Evolutionary conservation across 495 filamentous ascomycete species (phyloP), one percentile per base, ranked within the genome.

Genomic region (Aeminium ludgeri): DNA sequence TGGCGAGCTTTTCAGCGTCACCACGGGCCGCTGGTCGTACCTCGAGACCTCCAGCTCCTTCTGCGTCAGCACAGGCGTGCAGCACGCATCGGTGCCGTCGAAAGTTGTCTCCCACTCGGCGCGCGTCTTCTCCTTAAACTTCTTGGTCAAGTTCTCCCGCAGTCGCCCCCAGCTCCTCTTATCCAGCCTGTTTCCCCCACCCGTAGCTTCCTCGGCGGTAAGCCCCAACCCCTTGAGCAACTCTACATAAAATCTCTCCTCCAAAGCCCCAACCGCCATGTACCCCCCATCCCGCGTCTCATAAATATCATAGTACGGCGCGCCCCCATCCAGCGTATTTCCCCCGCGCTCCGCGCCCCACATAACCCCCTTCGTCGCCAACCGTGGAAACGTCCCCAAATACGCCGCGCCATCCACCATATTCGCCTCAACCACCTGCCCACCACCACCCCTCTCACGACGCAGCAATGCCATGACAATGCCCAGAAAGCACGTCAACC

Each of bases 321-420:
- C 77, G 0, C 86, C 87, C 6, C 79, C 72, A 58, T 96, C 87
- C 18, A 96, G 57, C 49, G 79, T 20, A 56, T 94, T 94, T 50
- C 70, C 60, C 0, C 87, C 87, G 29, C 87, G 66, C 19, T 68
- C 65, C 8, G 52, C 55, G 48, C 64, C 50, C 64, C 85, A 86
- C 5, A 70, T 43, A 1, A 69, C 63, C 0, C 49, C 74, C 41
- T 78, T 72, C 20, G 62, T 59, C 32, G 59, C 59, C 20, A 89
- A 66, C 39, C 87, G 62, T 27, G 78, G 73, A 58, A 86, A 86
- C 0, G 74, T 77, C 1, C 77, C 77, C 10, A 96, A 57, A 53
- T 84, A 86, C 7, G 73, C 71, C 16, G 70, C 70, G 0, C 87
- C 87, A 59, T 96, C 87, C 5, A 94, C 86, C 86, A 96, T 96